phyloP scores from a whole-genome alignment of 768 basidiomycete genomes.

The Kondoa malvinella region DNA sequence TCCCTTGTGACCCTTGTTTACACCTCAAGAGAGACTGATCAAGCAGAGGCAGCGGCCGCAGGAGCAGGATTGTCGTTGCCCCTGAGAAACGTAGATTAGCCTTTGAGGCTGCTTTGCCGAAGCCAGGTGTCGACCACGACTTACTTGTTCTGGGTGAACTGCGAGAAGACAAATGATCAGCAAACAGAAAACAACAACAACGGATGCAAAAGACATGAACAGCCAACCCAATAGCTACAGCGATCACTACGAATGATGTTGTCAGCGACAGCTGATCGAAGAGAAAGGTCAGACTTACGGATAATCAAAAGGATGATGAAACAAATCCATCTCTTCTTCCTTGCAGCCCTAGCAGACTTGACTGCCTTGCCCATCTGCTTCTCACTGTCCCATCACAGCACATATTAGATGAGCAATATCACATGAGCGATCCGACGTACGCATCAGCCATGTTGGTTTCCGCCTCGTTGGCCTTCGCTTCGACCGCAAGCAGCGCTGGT shows the following conservation, averaged over 20 bases:
- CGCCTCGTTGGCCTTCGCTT: constrained; percentile 47
- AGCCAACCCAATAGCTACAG: constrained; percentile 6
- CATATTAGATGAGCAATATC: too few species aligned
- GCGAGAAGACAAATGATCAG: not conserved
- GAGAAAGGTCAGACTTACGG: constrained; percentile 17
- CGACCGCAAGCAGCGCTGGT: constrained; percentile 48
- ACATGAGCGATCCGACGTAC: too few species aligned
- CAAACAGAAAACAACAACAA: not conserved
- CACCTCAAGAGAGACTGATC: too few species aligned
- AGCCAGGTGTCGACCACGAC: not conserved
- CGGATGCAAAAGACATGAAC: not conserved
- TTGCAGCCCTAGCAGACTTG: constrained; percentile 63
- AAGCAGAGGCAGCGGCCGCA: too few species aligned
- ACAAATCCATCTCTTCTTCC: constrained; percentile 95
- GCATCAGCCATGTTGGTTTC: constrained; percentile 45
- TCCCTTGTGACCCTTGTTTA: too few species aligned
- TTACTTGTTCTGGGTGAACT: not conserved
- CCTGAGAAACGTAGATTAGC: not conserved
- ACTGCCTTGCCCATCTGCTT: constrained; percentile 76
- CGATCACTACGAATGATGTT: not conserved
- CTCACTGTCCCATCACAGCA: constrained; percentile 43
- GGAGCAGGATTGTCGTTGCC: not conserved
- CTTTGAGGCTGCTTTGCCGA: not conserved
- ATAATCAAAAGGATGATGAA: constrained; percentile 55
- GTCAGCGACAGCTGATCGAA: not conserved